A percentile compares a stretch with the other conserved stretches of the same genome.
Conservation (phyloP, 495 filamentous ascomycete genomes). For the Zalerion maritima region DNA sequence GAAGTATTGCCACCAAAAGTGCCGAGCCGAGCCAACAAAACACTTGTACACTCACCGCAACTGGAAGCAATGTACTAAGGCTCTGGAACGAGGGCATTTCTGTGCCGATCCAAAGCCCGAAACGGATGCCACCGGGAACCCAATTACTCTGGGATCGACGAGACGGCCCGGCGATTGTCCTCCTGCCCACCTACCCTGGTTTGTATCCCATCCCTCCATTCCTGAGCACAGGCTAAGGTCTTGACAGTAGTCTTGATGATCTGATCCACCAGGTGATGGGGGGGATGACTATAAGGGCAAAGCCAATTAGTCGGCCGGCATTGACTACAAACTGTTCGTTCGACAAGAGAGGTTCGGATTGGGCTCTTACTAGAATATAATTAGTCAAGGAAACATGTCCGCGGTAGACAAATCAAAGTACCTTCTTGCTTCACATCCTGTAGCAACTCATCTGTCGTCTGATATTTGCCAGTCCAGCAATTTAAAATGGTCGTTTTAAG, state of each 20-base stretch:
- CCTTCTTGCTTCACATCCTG: slow-evolving; percentile 4
- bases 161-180: slow-evolving; percentile 2
- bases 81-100: no score
- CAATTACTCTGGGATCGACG: not conserved
- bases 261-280: not conserved
- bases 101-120: no score
- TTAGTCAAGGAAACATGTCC: not conserved
- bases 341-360: not conserved
- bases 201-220: not conserved
- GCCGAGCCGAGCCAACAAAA: no score
- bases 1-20: no score
- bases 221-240: not conserved
- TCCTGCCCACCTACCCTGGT: not conserved
- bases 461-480: slow-evolving; percentile 7
- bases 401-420: not conserved
- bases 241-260: not conserved
- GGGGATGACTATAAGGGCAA: slow-evolving; percentile 1
- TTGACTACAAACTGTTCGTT: not conserved
- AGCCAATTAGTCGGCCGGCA: not conserved
- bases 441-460: slow-evolving; percentile 3
- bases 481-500: slow-evolving; percentile 6
- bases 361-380: not conserved
- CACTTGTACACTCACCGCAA: no score
- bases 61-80: no score
- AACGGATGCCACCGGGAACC: no score